Base-by-base conservation (phyloP, 352 stramenopile species). In the Pythium oligandrum region DNA sequence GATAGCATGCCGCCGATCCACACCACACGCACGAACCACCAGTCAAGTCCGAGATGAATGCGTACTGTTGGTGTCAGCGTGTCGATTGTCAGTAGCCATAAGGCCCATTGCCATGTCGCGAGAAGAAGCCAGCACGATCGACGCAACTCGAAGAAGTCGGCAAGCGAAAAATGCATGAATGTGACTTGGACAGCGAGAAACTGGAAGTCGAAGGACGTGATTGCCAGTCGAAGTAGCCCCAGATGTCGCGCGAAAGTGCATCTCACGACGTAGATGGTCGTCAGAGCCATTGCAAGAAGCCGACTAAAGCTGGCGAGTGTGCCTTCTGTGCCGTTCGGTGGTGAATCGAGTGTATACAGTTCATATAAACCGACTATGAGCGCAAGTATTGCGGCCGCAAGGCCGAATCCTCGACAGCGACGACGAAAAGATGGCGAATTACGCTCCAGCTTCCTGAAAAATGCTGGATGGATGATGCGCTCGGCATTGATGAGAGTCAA, bases 11-110 rank as follows among this genome's bases (percentile, higher is more conserved):
- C 9, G 4, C 11, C 43, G 4, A 8, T 17, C 6, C 40, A 55
- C 5, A 67, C 45, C 4, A 57, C n/a, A 17, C 59, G 59, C 7
- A 53, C 36, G 30, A 63, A 59, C 3, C 35, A 6, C 4, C n/a
- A 4, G 0, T 10, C 17, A 45, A 10, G 38, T 17, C 60, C 59
- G 17, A 67, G 42, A 2, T 37, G 38, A 31, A 46, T 17, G 3
- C 54, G 53, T 1, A 54, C 53, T 1, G 42, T 30, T 0, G 60
- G 60, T 5, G 60, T 62, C 11, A 59, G 43, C 10, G 60, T 48
- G 40, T 67, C 54, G 44, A 62, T 34, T 6, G 39, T 55, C 17
- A 67, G 57, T 17, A 67, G 36, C 54, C 60, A 67, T 7, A 61
- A 50, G 30, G 17, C 48, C 60, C 53, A 67, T 3, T 54, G 54